Base-by-base conservation (phyloP, 352 stramenopile genomes). In the Globisporangium middletonii region DNA sequence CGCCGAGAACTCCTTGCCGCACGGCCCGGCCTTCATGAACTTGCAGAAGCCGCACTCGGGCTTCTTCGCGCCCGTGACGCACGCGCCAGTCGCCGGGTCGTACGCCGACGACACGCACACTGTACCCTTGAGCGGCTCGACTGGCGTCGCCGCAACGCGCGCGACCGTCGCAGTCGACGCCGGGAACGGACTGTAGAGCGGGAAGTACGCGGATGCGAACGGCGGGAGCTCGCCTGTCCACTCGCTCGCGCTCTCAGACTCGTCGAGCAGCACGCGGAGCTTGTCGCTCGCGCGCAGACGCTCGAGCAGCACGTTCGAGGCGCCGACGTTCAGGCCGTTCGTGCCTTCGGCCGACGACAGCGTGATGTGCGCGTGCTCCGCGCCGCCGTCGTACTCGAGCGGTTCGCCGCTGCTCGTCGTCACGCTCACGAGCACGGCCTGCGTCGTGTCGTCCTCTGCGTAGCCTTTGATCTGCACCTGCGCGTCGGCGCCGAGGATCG, bases 1-100 rank as follows among this genome's bases (percentile, higher is more conserved):
- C 33, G 78, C 72, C 43, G 73, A 80, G 63, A 95, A 95, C 64
- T 89, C 68, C 33, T 65, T 65, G 48, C 83, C 85, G 57, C 86
- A 95, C 51, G 86, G 86, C 0, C 86, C 86, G 26, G 82, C 83
- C 70, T 94, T 94, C 84, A 95, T 95, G 65, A 95, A 95, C 67
- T 92, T 91, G 68, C 86, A 95, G 59, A 93, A 95, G 56, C 84
- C 85, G 57, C 86, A 95, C 69, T 95, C 86, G 37, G 82, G 69
- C 63, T 95, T 92, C 47, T 69, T 56, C 9, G 50, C 33, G n/a
- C 62, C 69, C 1, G 64, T 64, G n/a, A 64, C 42, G 57, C 83
- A 94, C 56, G 69, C 52, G 18, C 75, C 74, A 9, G 64, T 75
- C 33, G 69, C 62, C 1, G 66, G 51, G 59, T 94, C 83, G 57